Evolutionary conservation across 139 green algal species (phyloP), one percentile per base, ranked within the genome.

Genomic region (Pycnococcus provasolii): DNA sequence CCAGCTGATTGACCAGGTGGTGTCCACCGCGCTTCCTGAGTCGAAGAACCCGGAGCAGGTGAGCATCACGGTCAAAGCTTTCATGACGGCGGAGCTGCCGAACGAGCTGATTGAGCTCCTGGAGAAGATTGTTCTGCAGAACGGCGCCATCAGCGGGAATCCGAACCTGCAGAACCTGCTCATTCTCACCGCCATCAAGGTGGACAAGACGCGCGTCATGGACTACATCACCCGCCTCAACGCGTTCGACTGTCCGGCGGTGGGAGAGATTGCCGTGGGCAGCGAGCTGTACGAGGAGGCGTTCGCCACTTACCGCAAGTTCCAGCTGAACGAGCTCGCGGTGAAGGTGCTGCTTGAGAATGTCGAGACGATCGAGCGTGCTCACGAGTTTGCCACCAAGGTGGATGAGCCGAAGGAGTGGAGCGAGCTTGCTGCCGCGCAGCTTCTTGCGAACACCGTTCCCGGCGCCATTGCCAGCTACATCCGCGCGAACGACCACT

Each of bases 51-150:
- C 93, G 7, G 93, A 99, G 83, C 86, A 96, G 75, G 93, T 97
- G 60, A 91, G 80, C 39, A 86, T 93, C 45, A 92, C 90, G 4
- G 93, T 99, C 59, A 98, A 97, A 85, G 85, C 91, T 26, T 99
- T 99, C 88, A 97, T 99, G 90, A 83, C 81, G 43, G 87, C 87
- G 40, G 89, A 93, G 71, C 82, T 99, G 80, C 91, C 95, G 71
- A 66, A 84, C 15, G 91, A 97, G 84, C 86, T 99, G 26, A 99
- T 99, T 52, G 92, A 99, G 83, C 84, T 99, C 73, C 86, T 99
- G 71, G 93, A 99, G 85, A 99, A 98, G 91, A 99, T 99, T 69
- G 93, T 99, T 70, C 86, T 99, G 55, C 90, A 96, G 80, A 95
- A 95, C 84, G 87, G 76, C 48, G 88, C 87, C 44, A 98, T 99